A percentile compares a stretch with the other conserved stretches of the same genome.
Evolutionary conservation across 352 stramenopile genomes (phyloP).

Genomic region (Aphanomyces cochlioides): DNA sequence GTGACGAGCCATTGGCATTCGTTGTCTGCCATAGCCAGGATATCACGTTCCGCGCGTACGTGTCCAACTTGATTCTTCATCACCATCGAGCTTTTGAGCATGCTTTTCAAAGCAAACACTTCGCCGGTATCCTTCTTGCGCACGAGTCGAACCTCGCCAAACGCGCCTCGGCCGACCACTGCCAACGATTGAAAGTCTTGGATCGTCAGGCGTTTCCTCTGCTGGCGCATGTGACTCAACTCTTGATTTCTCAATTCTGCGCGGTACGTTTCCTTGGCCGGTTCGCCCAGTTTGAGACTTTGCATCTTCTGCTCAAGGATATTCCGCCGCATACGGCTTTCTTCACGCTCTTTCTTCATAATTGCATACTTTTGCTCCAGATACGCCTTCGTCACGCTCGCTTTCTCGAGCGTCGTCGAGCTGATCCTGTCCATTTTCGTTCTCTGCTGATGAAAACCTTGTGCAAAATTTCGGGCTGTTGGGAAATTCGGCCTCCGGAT

Average conservation of each 20-base stretch:
- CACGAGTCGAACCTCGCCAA: conserved; percentile 95
- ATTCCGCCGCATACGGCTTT: conserved; percentile 67
- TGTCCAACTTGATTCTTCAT: conserved; percentile 94
- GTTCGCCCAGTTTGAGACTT: conserved; percentile 67
- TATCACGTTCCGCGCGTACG: conserved; percentile 96
- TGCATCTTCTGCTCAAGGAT: conserved; percentile 83
- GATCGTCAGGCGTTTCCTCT: conserved; percentile 72
- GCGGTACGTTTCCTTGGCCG: conserved; percentile 74
- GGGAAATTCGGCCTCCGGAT: not conserved
- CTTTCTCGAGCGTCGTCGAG: conserved; percentile 81
- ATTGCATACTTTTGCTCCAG: conserved; percentile 86
- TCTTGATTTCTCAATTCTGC: conserved; percentile 73
- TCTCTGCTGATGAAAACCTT: conserved; percentile 4
- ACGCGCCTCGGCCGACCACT: conserved; percentile 97
- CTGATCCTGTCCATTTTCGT: conserved; percentile 51
- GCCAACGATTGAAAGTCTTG: conserved; percentile 96
- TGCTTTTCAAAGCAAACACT: conserved; percentile 90
- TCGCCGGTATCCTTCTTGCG: conserved; percentile 78
- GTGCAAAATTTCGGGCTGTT: conserved; percentile 1
- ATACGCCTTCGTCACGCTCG: conserved; percentile 83
- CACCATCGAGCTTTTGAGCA: conserved; percentile 89
- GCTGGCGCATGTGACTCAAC: conserved; percentile 71
- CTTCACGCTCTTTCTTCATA: conserved; percentile 85
- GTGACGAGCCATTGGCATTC: conserved; percentile 97
- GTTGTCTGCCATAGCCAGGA: conserved; percentile 90